phyloP scores from a whole-genome alignment of 768 basidiomycete species.

The Lepiota subincarnata region DNA sequence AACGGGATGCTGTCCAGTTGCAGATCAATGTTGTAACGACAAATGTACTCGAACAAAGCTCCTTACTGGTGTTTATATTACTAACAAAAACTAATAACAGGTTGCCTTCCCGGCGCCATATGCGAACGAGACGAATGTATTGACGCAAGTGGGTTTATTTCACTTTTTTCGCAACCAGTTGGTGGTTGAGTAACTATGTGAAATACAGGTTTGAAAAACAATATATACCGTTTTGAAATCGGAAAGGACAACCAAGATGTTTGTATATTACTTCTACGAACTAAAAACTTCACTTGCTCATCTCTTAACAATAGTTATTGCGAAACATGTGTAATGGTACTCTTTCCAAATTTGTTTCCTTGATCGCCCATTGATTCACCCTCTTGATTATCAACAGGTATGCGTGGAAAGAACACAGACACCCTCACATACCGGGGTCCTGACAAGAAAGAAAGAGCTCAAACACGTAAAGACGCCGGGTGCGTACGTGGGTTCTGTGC shows the following conservation, averaged over 20 bases:
- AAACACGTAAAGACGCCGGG: slow-evolving; percentile 5
- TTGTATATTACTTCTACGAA: not conserved
- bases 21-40: no score
- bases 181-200: not conserved
- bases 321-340: not conserved
- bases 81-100: not conserved
- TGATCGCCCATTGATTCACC: not conserved
- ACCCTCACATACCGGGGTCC: slow-evolving; percentile 10
- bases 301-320: not conserved
- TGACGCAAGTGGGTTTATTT: not conserved
- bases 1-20: no score
- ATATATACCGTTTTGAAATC: slow-evolving; percentile 9
- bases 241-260: slow-evolving; percentile 6
- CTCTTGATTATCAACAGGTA: slow-evolving; percentile 2
- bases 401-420: slow-evolving; percentile 12
- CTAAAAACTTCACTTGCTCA: not conserved
- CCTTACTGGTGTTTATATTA: no score
- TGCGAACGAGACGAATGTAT: slow-evolving; percentile 11
- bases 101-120: slow-evolving; percentile 1
- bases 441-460: slow-evolving; percentile 5
- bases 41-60: no score
- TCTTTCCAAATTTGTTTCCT: not conserved
- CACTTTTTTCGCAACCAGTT: not conserved
- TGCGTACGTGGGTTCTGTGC: slow-evolving; percentile 9
- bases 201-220: slow-evolving; percentile 8